A percentile compares a stretch with the other conserved stretches of the same genome.
Conservation (phyloP, 1,139 yeast genomes). For the Diutina mesorugosa region DNA sequence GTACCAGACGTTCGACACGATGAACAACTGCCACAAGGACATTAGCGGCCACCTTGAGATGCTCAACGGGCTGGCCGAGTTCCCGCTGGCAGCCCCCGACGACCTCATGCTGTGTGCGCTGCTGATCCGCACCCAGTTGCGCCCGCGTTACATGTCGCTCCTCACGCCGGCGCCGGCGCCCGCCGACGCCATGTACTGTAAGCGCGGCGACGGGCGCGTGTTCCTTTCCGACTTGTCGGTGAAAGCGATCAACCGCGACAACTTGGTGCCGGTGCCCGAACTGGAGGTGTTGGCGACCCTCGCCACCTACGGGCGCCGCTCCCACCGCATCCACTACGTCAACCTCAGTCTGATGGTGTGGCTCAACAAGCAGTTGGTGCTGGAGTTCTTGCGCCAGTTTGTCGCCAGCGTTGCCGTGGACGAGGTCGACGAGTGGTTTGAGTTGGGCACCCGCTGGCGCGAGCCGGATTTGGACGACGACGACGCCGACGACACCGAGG, state of each 20-base stretch:
- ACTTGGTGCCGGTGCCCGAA: slow-evolving; percentile 22
- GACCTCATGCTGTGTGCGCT: not conserved
- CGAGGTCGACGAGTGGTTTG: slow-evolving; percentile 2
- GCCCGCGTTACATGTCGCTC: not conserved
- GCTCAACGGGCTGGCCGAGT: not conserved
- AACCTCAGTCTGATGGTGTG: slow-evolving; percentile 38
- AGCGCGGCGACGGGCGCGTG: slow-evolving; percentile 18
- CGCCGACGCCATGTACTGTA: not conserved
- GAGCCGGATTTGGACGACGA: slow-evolving; percentile 4
- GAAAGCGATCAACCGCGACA: slow-evolving; percentile 22
- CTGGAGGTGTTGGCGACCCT: slow-evolving; percentile 20
- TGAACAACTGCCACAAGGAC: slow-evolving; percentile 7
- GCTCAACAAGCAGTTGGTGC: slow-evolving; percentile 21
- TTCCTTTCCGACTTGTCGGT: slow-evolving; percentile 30
- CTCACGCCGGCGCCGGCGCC: not conserved
- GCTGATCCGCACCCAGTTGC: not conserved
- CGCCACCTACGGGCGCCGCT: slow-evolving; percentile 11
- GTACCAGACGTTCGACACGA: slow-evolving; percentile 17
- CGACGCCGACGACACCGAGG: slow-evolving; percentile 3
- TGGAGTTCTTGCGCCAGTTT: slow-evolving; percentile 22
- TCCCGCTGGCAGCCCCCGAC: not conserved
- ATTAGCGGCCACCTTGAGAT: not conserved
- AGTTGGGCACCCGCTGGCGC: slow-evolving; percentile 3
- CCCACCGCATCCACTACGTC: slow-evolving; percentile 14
- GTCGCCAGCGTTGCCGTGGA: slow-evolving; percentile 6